Conservation (phyloP, 2,329 filamentous ascomycete species). For the Cadophora luteo-olivacea region DNA sequence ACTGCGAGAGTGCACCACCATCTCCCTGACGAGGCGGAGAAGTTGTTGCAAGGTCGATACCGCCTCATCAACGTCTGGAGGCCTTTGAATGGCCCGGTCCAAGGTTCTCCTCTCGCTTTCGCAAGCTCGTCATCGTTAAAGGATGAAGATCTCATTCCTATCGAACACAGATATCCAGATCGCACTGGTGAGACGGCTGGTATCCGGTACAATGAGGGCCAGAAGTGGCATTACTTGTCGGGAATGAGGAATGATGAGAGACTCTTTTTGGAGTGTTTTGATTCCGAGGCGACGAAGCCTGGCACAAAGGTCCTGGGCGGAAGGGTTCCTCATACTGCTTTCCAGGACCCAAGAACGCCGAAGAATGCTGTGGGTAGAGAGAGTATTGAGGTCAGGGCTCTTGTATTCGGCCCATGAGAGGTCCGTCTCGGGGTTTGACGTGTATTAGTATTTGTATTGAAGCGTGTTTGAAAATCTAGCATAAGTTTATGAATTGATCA, state of each 20-base stretch:
- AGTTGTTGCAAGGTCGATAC: slow-evolving; percentile 71
- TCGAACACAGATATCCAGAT: slow-evolving; percentile 44
- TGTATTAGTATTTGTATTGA: not conserved
- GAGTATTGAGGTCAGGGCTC: slow-evolving; percentile 86
- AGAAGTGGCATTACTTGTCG: slow-evolving; percentile 45
- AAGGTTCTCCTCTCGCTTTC: slow-evolving; percentile 42
- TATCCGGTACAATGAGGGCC: slow-evolving; percentile 41
- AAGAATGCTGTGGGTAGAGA: slow-evolving; percentile 75
- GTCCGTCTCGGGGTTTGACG: not conserved
- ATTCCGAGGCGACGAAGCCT: slow-evolving; percentile 52
- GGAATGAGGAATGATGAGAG: slow-evolving; percentile 46
- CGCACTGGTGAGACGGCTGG: slow-evolving; percentile 44
- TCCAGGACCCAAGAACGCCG: slow-evolving; percentile 75
- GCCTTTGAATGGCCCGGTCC: slow-evolving; percentile 44
- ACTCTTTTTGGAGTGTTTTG: slow-evolving; percentile 45
- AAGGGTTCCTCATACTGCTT: slow-evolving; percentile 62
- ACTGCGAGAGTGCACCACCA: slow-evolving; percentile 74
- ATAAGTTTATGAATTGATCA: not conserved
- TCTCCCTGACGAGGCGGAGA: slow-evolving; percentile 66
- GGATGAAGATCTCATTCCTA: slow-evolving; percentile 43
- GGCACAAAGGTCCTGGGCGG: slow-evolving; percentile 58
- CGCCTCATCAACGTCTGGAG: slow-evolving; percentile 88
- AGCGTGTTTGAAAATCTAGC: slow-evolving; percentile 9
- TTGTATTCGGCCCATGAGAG: slow-evolving; percentile 67
- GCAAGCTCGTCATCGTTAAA: slow-evolving; percentile 40